Evolutionary conservation across 768 basidiomycete species (phyloP).

Genomic region (Leccinum olivaceopallidum): DNA sequence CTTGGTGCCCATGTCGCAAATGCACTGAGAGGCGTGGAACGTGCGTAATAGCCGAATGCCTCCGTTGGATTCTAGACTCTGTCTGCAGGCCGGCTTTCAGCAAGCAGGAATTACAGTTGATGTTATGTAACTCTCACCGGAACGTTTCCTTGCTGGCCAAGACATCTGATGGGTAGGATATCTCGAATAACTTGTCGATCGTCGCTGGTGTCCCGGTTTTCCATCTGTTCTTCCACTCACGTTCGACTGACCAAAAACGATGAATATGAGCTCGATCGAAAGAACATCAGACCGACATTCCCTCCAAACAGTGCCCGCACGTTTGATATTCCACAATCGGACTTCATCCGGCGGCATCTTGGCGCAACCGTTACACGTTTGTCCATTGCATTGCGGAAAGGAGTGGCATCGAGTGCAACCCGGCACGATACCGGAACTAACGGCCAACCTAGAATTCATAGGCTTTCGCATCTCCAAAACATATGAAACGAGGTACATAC

Average conservation of each 20-base stretch:
- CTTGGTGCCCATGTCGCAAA: conserved; percentile 65
- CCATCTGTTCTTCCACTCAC: conserved; percentile 50
- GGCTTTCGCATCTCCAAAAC: conserved; percentile 8
- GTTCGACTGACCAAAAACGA: conserved; percentile 45
- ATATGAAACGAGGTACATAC: conserved; percentile 25
- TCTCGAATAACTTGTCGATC: conserved; percentile 57
- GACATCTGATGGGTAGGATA: conserved; percentile 35
- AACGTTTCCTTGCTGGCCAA: conserved; percentile 45
- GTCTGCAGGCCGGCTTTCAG: conserved; percentile 14
- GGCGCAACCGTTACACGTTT: conserved; percentile 53
- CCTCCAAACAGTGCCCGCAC: conserved; percentile 49
- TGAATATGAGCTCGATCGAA: conserved; percentile 22
- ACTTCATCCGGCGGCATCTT: conserved; percentile 42
- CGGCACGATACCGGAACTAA: conserved; percentile 46
- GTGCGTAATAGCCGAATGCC: conserved; percentile 50
- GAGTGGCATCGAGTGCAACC: conserved; percentile 49
- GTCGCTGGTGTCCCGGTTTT: conserved; percentile 34
- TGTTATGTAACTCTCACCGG: no score
- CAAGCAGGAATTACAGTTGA: neutral
- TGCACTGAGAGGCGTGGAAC: conserved; percentile 65
- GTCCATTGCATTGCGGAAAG: conserved; percentile 46
- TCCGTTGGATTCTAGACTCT: conserved; percentile 38
- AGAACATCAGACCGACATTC: conserved; percentile 42
- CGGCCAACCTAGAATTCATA: conserved; percentile 45
- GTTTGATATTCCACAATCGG: conserved; percentile 49